phyloP scores from a whole-genome alignment of 2,329 filamentous ascomycete genomes.

The Chaetomiaceae sp. region DNA sequence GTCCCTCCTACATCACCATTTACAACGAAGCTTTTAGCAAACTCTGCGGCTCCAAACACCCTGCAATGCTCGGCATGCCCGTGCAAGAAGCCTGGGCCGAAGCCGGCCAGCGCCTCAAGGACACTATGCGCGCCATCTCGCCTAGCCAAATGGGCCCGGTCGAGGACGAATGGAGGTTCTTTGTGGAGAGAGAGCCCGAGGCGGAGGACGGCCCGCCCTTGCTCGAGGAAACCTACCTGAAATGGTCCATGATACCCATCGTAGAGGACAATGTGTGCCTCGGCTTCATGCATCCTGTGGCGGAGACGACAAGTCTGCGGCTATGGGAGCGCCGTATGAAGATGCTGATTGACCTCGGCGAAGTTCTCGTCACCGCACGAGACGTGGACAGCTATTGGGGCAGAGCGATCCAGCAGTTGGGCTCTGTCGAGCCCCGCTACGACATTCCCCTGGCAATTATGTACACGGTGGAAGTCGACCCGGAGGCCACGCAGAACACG shows the following conservation, averaged over 20 bases:
- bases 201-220: constrained; percentile 26
- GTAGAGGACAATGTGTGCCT: constrained; percentile 36
- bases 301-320: constrained; percentile 41
- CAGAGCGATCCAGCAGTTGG: constrained; percentile 39
- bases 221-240: constrained; percentile 42
- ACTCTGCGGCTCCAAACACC: constrained; percentile 58
- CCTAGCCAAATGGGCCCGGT: constrained; percentile 30
- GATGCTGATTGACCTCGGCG: constrained; percentile 44
- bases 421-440: constrained; percentile 37
- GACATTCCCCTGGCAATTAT: constrained; percentile 47
- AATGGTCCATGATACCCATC: constrained; percentile 44
- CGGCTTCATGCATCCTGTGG: constrained; percentile 42
- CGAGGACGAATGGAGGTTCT: constrained; percentile 42
- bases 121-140: constrained; percentile 33
- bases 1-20: constrained; percentile 53
- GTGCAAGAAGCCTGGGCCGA: constrained; percentile 57
- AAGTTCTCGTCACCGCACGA: constrained; percentile 37
- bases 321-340: constrained; percentile 45
- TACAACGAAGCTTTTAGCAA: constrained; percentile 67
- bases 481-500: constrained; percentile 22
- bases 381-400: constrained; percentile 44
- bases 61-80: constrained; percentile 53
- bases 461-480: constrained; percentile 42
- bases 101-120: constrained; percentile 32
- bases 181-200: constrained; percentile 35